Percentiles rank a stretch among this genome's conserved stretches.
Evolutionary conservation across 495 filamentous ascomycete species (phyloP).

Genomic region (Letharia columbiana): DNA sequence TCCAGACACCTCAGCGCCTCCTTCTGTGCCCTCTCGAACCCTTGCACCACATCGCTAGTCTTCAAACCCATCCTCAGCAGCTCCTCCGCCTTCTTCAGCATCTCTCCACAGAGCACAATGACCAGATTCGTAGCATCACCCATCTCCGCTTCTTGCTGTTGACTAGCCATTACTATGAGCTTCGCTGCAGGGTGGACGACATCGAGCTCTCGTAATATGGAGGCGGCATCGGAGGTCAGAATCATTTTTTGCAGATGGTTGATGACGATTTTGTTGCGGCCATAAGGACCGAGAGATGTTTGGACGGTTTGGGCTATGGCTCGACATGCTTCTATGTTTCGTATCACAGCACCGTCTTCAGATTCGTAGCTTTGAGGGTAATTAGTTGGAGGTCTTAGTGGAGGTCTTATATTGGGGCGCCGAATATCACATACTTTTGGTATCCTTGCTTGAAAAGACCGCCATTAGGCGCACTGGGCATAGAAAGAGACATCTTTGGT

Average conservation of each 20-base stretch:
- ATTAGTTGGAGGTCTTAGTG: slow-evolving; percentile 18
- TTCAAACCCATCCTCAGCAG: slow-evolving; percentile 91
- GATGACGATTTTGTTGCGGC: slow-evolving; percentile 99
- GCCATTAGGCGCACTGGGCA: slow-evolving; percentile 84
- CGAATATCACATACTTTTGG: slow-evolving; percentile 64
- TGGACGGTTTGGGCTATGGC: slow-evolving; percentile 93
- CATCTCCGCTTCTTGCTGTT: slow-evolving; percentile 99
- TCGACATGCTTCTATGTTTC: slow-evolving; percentile 97
- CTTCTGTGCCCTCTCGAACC: slow-evolving; percentile 88
- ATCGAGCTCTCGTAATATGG: slow-evolving; percentile 93
- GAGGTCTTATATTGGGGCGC: background rate
- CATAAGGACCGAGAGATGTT: slow-evolving; percentile 93
- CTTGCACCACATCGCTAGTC: slow-evolving; percentile 89
- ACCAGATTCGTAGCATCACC: slow-evolving; percentile 98
- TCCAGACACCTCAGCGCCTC: slow-evolving; percentile 79
- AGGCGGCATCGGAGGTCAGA: slow-evolving; percentile 93
- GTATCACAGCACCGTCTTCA: slow-evolving; percentile 96
- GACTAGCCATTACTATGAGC: slow-evolving; percentile 96
- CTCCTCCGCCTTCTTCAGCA: slow-evolving; percentile 96
- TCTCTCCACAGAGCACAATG: slow-evolving; percentile 89
- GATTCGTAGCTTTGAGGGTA: slow-evolving; percentile 67
- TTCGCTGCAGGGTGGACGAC: slow-evolving; percentile 98
- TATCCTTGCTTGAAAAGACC: slow-evolving; percentile 96
- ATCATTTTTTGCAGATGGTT: slow-evolving; percentile 99
- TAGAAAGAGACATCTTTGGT: slow-evolving; percentile 75